A percentile compares a stretch with the other conserved stretches of the same genome.
phyloP scores from a whole-genome alignment of 768 basidiomycete genomes.

The Mycena alexandri region DNA sequence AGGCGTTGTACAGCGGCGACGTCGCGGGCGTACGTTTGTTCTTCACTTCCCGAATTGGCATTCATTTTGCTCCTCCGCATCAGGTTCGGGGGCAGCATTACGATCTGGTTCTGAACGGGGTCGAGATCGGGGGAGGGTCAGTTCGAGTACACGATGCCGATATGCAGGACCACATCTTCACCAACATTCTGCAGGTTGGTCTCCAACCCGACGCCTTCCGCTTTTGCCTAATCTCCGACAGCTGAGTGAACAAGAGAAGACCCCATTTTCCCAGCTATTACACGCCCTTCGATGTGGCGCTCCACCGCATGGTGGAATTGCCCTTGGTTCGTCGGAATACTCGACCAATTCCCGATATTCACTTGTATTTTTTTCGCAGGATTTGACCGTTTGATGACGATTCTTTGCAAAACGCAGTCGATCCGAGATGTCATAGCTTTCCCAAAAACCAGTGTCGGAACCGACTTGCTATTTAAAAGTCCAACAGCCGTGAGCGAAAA shows the following conservation, averaged over 20 bases:
- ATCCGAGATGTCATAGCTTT: slow-evolving; percentile 98
- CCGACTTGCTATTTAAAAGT: slow-evolving; percentile 91
- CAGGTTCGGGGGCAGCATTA: slow-evolving; percentile 96
- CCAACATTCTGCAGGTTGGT: slow-evolving; percentile 80
- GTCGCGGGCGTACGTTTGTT: slow-evolving; percentile 62
- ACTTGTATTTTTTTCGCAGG: slow-evolving; percentile 62
- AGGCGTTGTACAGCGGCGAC: slow-evolving; percentile 78
- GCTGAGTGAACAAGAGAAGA: slow-evolving; percentile 80
- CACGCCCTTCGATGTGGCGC: slow-evolving; percentile 92
- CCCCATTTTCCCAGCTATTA: slow-evolving; percentile 85
- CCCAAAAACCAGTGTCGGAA: slow-evolving; percentile 88
- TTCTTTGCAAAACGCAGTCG: slow-evolving; percentile 86
- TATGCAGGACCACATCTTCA: slow-evolving; percentile 90
- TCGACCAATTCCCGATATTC: slow-evolving; percentile 7
- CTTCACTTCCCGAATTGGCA: slow-evolving; percentile 4
- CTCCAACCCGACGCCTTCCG: slow-evolving; percentile 17
- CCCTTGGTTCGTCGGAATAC: slow-evolving; percentile 71
- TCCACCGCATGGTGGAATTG: slow-evolving; percentile 96
- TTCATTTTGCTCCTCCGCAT: slow-evolving; percentile 22
- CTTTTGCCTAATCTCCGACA: slow-evolving; percentile 46
- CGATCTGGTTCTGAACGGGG: slow-evolving; percentile 93
- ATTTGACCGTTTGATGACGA: slow-evolving; percentile 93
- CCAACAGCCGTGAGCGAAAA: slow-evolving; percentile 71
- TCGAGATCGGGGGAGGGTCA: slow-evolving; percentile 94
- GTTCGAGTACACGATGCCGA: slow-evolving; percentile 91